Percentiles rank a stretch among this genome's conserved stretches.
Evolutionary conservation across 2,329 filamentous ascomycete genomes (phyloP).

Genomic region (Ophiocordyceps robertsii): DNA sequence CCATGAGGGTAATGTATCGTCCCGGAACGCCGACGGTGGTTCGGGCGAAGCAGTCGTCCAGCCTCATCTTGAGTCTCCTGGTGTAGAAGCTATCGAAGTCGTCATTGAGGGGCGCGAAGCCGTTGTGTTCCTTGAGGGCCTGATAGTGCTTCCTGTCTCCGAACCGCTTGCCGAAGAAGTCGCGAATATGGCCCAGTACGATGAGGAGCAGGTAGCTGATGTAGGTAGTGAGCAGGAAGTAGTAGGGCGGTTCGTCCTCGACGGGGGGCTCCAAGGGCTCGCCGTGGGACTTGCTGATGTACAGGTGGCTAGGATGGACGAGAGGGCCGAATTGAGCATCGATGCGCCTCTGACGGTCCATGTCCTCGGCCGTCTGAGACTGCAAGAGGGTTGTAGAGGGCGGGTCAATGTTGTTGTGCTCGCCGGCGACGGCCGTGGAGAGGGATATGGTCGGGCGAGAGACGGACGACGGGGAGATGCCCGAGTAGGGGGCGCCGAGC

Average conservation of each 20-base stretch:
- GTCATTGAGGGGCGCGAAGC: constrained; percentile 89
- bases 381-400: constrained; percentile 72
- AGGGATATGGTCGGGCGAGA: constrained; percentile 84
- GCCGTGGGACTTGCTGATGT: constrained; percentile 78
- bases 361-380: constrained; percentile 74
- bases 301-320: constrained; percentile 66
- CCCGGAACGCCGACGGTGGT: constrained; percentile 89
- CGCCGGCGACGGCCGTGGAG: constrained; percentile 68
- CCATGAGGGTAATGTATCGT: constrained; percentile 82
- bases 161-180: constrained; percentile 97
- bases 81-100: constrained; percentile 99
- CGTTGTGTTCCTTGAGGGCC: constrained; percentile 69
- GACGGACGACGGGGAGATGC: constrained; percentile 58
- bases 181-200: constrained; percentile 84
- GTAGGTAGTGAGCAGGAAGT: constrained; percentile 93
- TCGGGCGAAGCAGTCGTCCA: constrained; percentile 93
- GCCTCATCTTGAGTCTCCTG: constrained; percentile 77
- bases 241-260: constrained; percentile 93
- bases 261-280: constrained; percentile 68
- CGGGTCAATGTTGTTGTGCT: constrained; percentile 57
- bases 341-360: constrained; percentile 57
- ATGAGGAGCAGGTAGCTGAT: constrained; percentile 96
- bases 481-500: constrained; percentile 36
- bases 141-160: constrained; percentile 69
- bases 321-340: constrained; percentile 90